Base-by-base conservation (phyloP, 106 monocot species). In the Chionographis japonica region DNA sequence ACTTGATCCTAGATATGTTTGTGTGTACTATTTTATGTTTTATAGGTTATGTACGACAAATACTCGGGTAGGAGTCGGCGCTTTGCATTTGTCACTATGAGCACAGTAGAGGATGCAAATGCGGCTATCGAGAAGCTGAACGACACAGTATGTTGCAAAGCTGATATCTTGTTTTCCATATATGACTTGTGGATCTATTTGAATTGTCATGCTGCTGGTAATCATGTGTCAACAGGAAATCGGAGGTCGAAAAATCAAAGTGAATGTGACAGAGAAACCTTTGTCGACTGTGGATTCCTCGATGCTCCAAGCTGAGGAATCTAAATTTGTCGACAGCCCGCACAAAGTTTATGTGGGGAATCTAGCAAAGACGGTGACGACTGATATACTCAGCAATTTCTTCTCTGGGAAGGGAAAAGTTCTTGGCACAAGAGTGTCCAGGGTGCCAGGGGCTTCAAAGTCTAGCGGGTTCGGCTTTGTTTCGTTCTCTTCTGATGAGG, bases 271-370 rank as follows among this genome's bases (percentile, higher is more conserved):
- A 6, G 92, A 98, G 65, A 98, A 87, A 62, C 92, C 92, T 35
- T 74, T 92, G 64, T 40, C 56, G n/a, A 8, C 73, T 13, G 6
- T 67, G 7, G 92, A 90, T 55, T 20, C 67, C 6, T 78, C 92
- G n/a, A 50, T 85, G 46, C 66, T 69, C 27, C 89, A 92, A 81
- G 55, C 40, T 16, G 92, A 89, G 42, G 94, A 95, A 56, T 86
- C 92, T 40, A 67, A 72, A 40, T 92, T 89, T 72, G 55, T 89
- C 39, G 97, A 98, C 60, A 92, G 97, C 61, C 89, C 89, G 13
- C 75, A 92, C 80, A 98, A 98, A 65, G 97, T 90, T 67, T 98
- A 92, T 63, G 92, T 98, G 11, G 97, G 97, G 38, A 98, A 92
- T 60, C 83, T 98, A 35, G 81, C 89, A 3, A 92, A 90, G 63